Evolutionary conservation across 1,284 basidiomycete genomes (phyloP), one percentile per base, ranked within the genome.

Genomic region (Melampsora americana): DNA sequence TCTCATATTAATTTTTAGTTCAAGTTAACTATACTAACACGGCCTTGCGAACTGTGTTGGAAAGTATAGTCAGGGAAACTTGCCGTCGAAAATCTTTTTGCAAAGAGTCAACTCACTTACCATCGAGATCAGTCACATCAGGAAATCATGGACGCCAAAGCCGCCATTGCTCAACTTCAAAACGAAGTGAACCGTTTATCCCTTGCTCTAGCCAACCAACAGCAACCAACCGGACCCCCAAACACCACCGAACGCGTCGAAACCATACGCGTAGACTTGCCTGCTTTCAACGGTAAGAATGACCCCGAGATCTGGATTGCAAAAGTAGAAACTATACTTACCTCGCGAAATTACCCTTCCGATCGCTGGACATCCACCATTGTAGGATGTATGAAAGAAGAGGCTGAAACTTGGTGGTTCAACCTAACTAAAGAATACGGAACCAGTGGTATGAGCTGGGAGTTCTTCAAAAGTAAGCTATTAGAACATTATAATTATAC

Each of bases 401-500:
- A 32, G 2, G 50, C 68, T 20, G 26, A 69, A 46, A 59, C 53
- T 1, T 69, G 42, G 23, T 69, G 68, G 68, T 69, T 59, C 30
- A 69, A 69, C 30, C 26, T 69, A 12, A 14, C 28, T 1, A 32
- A 42, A n/a, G 65, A 66, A 42, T 26, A 66, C 32, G 65, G 23
- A 5, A 4, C 12, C 18, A n/a, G n/a, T 3, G n/a, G 44, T 5
- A n/a, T 66, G 18, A 16, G 39, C 18, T 66, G 65, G 65, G 35
- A 44, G 16, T n/a, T 18, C 20, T 66, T 66, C 23, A 66, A 66
- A 44, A 6, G 6, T 9, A 44, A 46, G n/a, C 39, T 66, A 7
- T 18, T 66, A 3, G 65, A 66, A 9, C 65, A 18, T 16, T 44
- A 66, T 44, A 66, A 66, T 44, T 66, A 66, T 26, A 1, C 26